These are phyloP conservation scores for Blastomyces parvus DNA, from an alignment of 2,329 filamentous ascomycete genomes.

Conservation along the genomic window DNA sequence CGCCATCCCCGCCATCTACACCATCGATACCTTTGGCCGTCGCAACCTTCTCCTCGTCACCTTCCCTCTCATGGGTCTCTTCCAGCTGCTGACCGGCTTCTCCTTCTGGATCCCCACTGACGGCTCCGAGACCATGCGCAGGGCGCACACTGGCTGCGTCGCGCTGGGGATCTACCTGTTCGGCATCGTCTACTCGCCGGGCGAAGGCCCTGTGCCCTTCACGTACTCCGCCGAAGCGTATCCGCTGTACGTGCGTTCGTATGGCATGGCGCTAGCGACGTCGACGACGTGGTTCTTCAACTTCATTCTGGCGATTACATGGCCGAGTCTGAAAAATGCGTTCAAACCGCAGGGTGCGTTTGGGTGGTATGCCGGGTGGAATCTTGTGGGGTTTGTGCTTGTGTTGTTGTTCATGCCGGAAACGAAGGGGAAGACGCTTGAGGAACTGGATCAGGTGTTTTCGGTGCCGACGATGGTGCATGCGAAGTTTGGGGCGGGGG, in stretches of 20 bases:
- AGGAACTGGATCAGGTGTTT: constrained; percentile 47
- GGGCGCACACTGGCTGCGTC: constrained; percentile 34
- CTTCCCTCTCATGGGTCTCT: constrained; percentile 54
- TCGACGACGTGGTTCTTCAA: constrained; percentile 55
- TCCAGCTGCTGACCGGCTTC: constrained; percentile 45
- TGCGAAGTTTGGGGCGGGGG: constrained; percentile 31
- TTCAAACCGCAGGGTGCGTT: constrained; percentile 46
- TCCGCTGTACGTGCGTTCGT: constrained; percentile 52
- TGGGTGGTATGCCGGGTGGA: constrained; percentile 40
- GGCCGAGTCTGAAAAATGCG: constrained; percentile 41
- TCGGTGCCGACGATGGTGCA: constrained; percentile 41
- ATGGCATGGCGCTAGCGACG: constrained; percentile 55
- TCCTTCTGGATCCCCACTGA: constrained; percentile 42
- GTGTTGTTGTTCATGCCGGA: constrained; percentile 36
- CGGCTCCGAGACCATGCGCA: constrained; percentile 16
- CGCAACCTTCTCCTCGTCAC: constrained; percentile 54
- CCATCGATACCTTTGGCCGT: constrained; percentile 59
- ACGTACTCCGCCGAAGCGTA: constrained; percentile 60
- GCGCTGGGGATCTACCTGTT: constrained; percentile 38
- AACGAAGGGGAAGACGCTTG: constrained; percentile 36
- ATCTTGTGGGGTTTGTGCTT: constrained; percentile 38
- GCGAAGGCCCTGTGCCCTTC: constrained; percentile 56
- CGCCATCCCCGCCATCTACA: constrained; percentile 54
- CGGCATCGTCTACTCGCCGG: constrained; percentile 42
- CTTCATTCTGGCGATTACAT: constrained; percentile 44